Conservation (phyloP, 257 asterid genomes). For the Rauvolfia tetraphylla region DNA sequence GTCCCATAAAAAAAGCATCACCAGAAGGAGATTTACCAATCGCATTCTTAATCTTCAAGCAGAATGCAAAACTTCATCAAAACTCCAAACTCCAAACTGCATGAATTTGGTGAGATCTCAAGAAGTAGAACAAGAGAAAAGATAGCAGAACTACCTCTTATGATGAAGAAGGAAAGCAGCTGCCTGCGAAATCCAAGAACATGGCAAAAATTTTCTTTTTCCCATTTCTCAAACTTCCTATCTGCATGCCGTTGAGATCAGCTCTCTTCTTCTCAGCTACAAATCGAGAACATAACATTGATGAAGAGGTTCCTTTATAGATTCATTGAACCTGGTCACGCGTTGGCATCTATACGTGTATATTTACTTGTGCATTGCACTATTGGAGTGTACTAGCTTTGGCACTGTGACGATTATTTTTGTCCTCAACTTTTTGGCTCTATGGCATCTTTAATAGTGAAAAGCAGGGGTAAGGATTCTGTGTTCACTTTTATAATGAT, state of each 20-base stretch:
- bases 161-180: not conserved
- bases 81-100: not conserved
- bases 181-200: not conserved
- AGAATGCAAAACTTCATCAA: too few species aligned
- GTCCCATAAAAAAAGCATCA: not conserved
- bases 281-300: not conserved
- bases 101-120: too few species aligned
- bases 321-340: conserved; percentile 24
- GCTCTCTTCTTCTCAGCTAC: not conserved
- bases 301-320: conserved; percentile 4
- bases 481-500: not conserved
- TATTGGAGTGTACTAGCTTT: not conserved
- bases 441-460: not conserved
- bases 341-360: not conserved
- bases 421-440: not conserved
- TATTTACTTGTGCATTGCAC: not conserved
- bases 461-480: not conserved
- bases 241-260: not conserved
- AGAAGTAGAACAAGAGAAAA: not conserved
- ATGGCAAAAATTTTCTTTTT: not conserved
- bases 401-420: not conserved
- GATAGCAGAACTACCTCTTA: not conserved
- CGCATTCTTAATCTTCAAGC: too few species aligned
- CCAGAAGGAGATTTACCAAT: too few species aligned
- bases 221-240: not conserved